phyloP scores from a whole-genome alignment of 306 rosid species.

The Glycine soja region DNA sequence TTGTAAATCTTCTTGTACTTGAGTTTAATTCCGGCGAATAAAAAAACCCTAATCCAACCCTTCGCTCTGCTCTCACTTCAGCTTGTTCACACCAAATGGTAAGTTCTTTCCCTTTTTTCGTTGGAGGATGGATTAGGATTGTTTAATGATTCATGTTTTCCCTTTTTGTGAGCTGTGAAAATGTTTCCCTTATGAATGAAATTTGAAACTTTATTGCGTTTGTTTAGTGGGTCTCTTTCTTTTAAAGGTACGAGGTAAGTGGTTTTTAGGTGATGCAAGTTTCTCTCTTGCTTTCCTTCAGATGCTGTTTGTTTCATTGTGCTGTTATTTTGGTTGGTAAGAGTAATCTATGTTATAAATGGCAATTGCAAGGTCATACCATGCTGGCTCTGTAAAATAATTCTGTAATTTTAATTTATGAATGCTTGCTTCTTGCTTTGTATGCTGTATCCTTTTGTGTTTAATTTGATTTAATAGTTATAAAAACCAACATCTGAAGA shows the following conservation, averaged over 20 bases:
- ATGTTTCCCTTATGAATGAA: not conserved
- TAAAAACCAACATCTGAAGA: conserved; percentile 9
- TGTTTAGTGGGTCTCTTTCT: not conserved
- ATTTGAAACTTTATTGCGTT: not conserved
- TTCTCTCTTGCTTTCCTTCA: not conserved
- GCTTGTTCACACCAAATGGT: conserved; percentile 26
- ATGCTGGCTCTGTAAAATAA: not conserved
- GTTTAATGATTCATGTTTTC: not conserved
- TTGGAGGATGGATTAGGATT: not conserved
- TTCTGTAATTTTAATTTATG: not conserved
- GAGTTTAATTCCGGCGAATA: too few species aligned
- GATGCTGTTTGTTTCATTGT: not conserved
- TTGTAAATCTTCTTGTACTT: too few species aligned
- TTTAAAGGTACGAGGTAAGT: not conserved
- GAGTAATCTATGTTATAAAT: not conserved
- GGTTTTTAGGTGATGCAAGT: conserved; percentile 13
- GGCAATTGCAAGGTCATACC: not conserved
- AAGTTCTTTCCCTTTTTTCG: not conserved
- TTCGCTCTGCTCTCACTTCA: not conserved
- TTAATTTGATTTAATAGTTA: conserved; percentile 17
- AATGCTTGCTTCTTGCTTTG: not conserved
- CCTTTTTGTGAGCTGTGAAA: not conserved
- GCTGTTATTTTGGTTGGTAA: not conserved
- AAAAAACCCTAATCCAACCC: too few species aligned
- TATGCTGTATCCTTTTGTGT: not conserved